Base-by-base conservation (phyloP, 1,139 yeast species). In the Pichia sp. region DNA sequence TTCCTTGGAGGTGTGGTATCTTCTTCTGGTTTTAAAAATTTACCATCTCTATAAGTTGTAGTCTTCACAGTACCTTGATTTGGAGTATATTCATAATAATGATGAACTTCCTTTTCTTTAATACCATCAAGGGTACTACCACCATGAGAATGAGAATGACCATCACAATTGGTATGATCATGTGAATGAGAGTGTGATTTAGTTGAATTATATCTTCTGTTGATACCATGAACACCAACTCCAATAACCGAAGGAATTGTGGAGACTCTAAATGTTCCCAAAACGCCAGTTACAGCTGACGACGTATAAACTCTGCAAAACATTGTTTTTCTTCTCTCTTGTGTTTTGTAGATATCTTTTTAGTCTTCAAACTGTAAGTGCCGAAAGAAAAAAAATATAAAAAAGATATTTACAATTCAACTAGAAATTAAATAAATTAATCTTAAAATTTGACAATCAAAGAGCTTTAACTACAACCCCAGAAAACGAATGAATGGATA, bases 51-150 rank as follows among this genome's bases (percentile, higher is more conserved):
- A 4, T 42, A 11, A 8, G 42, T 33, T 5, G 43, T 40, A 3
- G 47, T 48, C 30, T 47, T 50, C 4, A 35, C 35, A 4, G 46
- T 27, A n/a, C 48, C 47, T 33, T 47, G 33, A 16, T 41, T 40
- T 6, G 45, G 38, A 6, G 31, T 30, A 28, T 33, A 46, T 40
- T 50, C 50, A 34, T 48, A 47, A 33, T 42, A 49, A 37, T 51
- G 53, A 30, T 51, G 53, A 9, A 48, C 42, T 4, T 25, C 23
- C 3, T 32, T 36, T 33, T 45, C 49, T n/a, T n/a, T n/a, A 4
- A 43, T 35, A 9, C 25, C 39, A 10, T 31, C 41, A 23, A 29
- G 33, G 2, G 37, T 20, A n/a, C 40, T 35, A 6, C 16, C 30
- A 9, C 20, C 38, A 12, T 37, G 42, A 2, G 39, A 16, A 25